Percentiles rank a stretch among this genome's conserved stretches.
Conservation (phyloP, 2,329 filamentous ascomycete species). For the Alternaria angustiovoidea region DNA sequence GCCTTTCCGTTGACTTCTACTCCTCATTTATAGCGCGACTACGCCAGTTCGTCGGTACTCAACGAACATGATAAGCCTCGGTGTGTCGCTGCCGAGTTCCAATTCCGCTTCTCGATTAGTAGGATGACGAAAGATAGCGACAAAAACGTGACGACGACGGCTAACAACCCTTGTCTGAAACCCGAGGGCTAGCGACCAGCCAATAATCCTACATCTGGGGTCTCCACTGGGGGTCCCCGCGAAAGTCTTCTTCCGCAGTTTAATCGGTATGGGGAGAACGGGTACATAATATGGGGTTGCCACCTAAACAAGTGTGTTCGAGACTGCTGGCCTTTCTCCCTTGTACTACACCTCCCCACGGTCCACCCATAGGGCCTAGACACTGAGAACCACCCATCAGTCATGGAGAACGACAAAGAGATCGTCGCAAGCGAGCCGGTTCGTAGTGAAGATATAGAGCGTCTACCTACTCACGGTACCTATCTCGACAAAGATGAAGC, state of each 20-base stretch:
- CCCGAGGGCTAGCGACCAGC: conserved; percentile 13
- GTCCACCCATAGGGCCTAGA: not conserved
- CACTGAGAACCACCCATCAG: not conserved
- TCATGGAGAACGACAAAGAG: conserved; percentile 19
- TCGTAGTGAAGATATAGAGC: conserved; percentile 35
- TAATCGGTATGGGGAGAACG: not conserved
- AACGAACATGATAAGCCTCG: conserved; percentile 1
- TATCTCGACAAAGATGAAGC: conserved; percentile 37
- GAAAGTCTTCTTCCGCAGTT: conserved; percentile 3
- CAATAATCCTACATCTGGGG: conserved; percentile 24
- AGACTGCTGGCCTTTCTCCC: not conserved
- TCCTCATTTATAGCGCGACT: not conserved
- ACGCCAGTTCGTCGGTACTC: not conserved
- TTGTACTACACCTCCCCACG: not conserved
- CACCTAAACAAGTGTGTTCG: not conserved
- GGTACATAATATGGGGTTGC: conserved; percentile 22
- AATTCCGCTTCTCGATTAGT: conserved; percentile 4
- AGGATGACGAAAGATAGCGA: conserved; percentile 17
- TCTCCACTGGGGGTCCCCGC: conserved; percentile 25
- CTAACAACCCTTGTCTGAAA: conserved; percentile 15
- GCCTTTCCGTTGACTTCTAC: not conserved
- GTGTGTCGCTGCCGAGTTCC: conserved; percentile 18
- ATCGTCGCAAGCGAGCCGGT: conserved; percentile 2
- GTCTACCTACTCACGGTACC: conserved; percentile 37
- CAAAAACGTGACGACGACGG: conserved; percentile 11